These are phyloP conservation scores for Balansia obtecta DNA, from an alignment of 2,329 filamentous ascomycete species.

Conservation along the genomic window DNA sequence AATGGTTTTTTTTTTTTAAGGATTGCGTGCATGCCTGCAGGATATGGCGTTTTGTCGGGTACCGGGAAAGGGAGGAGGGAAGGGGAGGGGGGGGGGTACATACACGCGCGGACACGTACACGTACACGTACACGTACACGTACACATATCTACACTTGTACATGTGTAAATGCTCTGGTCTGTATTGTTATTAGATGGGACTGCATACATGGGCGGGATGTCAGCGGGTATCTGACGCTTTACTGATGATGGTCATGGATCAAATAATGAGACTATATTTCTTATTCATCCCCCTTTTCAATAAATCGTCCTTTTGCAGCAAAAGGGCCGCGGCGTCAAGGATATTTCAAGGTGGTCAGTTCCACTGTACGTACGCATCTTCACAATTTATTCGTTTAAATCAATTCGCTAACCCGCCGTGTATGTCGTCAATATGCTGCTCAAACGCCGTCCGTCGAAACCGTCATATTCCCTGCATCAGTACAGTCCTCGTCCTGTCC, in stretches of 20 bases:
- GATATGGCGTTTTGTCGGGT: not conserved
- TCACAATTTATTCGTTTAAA: no score
- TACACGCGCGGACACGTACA: not conserved
- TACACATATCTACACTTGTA: not conserved
- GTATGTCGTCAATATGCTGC: no score
- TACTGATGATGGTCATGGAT: not conserved
- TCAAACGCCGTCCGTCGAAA: not conserved
- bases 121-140: no score
- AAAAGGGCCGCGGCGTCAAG: no score
- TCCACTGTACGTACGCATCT: no score
- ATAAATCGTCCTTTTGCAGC: no score
- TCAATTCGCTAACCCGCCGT: no score
- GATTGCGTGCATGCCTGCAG: not conserved
- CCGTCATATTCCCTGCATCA: not conserved
- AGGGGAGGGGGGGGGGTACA: not conserved
- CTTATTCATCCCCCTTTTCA: not conserved
- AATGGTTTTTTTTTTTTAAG: no score
- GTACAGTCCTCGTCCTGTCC: no score
- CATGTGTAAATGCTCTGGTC: not conserved
- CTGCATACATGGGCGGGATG: not conserved
- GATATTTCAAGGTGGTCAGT: no score
- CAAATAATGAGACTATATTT: not conserved
- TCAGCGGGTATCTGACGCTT: not conserved
- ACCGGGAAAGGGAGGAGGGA: no score
- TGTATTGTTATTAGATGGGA: slow-evolving; percentile 2